Base-by-base conservation (phyloP, 1,284 basidiomycete species). In the Gastroboletus turbinatus region DNA sequence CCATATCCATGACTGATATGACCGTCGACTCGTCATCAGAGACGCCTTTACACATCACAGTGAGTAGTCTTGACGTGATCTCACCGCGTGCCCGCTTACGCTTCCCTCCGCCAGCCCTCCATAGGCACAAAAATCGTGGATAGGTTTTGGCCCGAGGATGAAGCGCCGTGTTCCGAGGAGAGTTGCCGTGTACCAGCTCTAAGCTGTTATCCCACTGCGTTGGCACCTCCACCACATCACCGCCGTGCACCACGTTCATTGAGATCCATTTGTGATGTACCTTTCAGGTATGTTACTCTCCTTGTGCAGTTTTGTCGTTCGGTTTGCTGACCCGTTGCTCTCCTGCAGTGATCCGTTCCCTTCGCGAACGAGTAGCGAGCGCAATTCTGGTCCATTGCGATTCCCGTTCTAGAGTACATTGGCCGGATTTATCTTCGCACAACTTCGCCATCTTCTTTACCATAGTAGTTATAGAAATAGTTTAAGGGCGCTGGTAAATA, bases 61-160 rank as follows among this genome's bases (percentile, higher is more conserved):
- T 66, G 48, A 63, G 67, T 63, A 5, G 13, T 45, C 29, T 44
- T 67, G 50, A 71, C 47, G 38, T 46, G 40, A 44, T 53, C 36
- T 46, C 5, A 10, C 42, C 39, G 9, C 36, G 30, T 43, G 30
- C 23, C 46, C 11, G 9, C 33, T 53, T 46, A 43, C 21, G 42
- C 30, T 36, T 8, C 19, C 19, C 8, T 21, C 35, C 17, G 17
- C 21, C 38, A 69, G 69, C 67, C 70, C 14, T 50, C 54, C 17
- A 62, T 73, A 53, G 68, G 68, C 27, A 52, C 62, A 3, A 69
- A 69, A 61, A 69, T 69, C 1, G 29, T 69, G 25, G 71, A 72
- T 30, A 58, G 57, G 0, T 69, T 69, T 58, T 73, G 68, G 69
- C 68, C 68, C 51, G 67, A 71, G 58, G 69, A 69, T 16, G 69